Evolutionary conservation across 2,329 filamentous ascomycete species (phyloP), one percentile per base, ranked within the genome.

Genomic region (Intubia oerlemansii): DNA sequence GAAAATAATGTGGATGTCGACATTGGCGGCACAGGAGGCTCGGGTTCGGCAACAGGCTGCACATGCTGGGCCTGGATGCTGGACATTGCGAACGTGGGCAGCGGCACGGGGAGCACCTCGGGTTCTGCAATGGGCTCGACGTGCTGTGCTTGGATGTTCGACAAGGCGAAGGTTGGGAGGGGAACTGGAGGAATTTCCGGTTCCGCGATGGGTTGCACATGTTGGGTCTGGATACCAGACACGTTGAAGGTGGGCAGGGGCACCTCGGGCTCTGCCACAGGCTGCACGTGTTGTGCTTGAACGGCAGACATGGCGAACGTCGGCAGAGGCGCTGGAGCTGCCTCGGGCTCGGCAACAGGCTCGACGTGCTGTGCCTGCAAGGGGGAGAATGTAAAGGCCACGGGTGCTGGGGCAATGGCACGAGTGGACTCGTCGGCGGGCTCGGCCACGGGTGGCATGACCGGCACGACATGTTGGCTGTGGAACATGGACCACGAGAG

Each of bases 391-490:
- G 16, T 28, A 14, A 38, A 30, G 12, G 28, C 25, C n/a, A 28
- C 32, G 3, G 25, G 26, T 4, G 32, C 26, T 7, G 28, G 29
- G 10, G 30, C 15, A 15, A 30, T 22, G 8, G 13, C 25, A 14
- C 12, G 17, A 7, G 25, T 10, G 17, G 16, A 33, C 13, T 32
- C 39, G 16, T 20, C 33, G 31, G 46, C 46, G 4, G 47, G 36
- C 30, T 58, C 57, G 17, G 49, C 43, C n/a, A n/a, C n/a, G n/a
- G n/a, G n/a, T n/a, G n/a, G n/a, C n/a, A n/a, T n/a, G 5, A 42
- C 27, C 2, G 57, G 57, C 38, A 57, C 51, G 11, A 64, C 46
- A 24, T 48, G 38, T 39, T 63, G 51, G 5, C 47, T 45, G 21
- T 54, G 17, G 17, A 12, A 10, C 25, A 5, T 17, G 25, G 12